phyloP scores from a whole-genome alignment of 495 filamentous ascomycete species.

The Neurospora intermedia region DNA sequence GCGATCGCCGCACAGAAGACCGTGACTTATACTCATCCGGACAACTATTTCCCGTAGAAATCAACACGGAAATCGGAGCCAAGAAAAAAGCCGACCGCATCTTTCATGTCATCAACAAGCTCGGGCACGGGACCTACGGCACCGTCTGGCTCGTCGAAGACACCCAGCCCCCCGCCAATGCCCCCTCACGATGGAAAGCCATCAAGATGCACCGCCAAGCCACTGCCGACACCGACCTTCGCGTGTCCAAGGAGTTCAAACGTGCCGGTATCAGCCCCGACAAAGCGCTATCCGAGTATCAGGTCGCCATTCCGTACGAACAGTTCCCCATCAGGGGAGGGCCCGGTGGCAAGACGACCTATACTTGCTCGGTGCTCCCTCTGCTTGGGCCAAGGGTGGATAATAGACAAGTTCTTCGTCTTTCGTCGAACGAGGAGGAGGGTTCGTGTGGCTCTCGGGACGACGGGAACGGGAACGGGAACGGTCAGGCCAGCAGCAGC shows the following conservation, averaged over 20 bases:
- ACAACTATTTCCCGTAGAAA: neutral
- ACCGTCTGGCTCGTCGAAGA: constrained; percentile 42
- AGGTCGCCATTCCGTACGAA: neutral
- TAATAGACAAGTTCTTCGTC: neutral
- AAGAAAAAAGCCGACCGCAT: neutral
- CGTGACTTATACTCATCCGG: neutral
- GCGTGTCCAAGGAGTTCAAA: neutral
- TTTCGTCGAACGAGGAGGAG: neutral
- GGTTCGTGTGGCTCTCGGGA: neutral
- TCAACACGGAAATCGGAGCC: neutral
- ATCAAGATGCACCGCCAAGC: neutral
- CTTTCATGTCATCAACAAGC: constrained; percentile 31
- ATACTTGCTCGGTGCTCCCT: neutral
- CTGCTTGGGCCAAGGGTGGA: neutral
- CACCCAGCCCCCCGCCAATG: neutral
- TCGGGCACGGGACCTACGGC: constrained; percentile 37
- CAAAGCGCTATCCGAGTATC: neutral
- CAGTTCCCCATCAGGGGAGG: neutral
- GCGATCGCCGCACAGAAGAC: neutral
- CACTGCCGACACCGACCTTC: neutral
- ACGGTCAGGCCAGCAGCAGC: neutral
- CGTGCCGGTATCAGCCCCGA: neutral
- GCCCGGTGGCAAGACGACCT: neutral
- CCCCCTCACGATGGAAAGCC: neutral
- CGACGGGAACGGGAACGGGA: too few relatives aligned